These are phyloP conservation scores for Yamadazyma sp. DNA, from an alignment of 1,139 yeast genomes.

Conservation along the genomic window DNA sequence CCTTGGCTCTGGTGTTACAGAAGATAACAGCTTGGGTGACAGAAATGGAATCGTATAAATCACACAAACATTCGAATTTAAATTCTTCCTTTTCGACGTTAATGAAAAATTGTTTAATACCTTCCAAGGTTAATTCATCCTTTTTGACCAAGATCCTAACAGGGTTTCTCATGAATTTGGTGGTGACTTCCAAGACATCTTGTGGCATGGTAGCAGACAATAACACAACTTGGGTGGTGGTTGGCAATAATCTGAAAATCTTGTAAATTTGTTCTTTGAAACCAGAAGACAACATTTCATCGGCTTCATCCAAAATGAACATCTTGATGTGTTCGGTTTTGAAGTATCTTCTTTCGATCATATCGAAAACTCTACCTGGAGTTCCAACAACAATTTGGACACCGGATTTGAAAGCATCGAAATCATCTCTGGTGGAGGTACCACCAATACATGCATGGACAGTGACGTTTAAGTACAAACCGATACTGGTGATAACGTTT, in stretches of 20 bases:
- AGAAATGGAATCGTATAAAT: slow-evolving; percentile 94
- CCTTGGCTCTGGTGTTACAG: slow-evolving; percentile 99
- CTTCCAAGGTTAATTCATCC: slow-evolving; percentile 97
- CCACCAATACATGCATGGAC: slow-evolving; percentile 99
- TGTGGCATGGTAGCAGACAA: slow-evolving; percentile 98
- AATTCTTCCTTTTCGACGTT: slow-evolving; percentile 90
- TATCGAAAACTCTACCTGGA: slow-evolving; percentile 98
- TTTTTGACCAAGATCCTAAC: slow-evolving; percentile 96
- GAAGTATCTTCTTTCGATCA: slow-evolving; percentile 93
- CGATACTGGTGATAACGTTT: slow-evolving; percentile 91
- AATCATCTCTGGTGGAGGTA: slow-evolving; percentile 88
- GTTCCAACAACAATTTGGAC: slow-evolving; percentile 98
- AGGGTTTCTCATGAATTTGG: slow-evolving; percentile 97
- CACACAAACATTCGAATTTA: slow-evolving; percentile 95
- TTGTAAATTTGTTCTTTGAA: slow-evolving; percentile 98
- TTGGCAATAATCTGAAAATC: slow-evolving; percentile 91
- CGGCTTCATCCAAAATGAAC: slow-evolving; percentile 99
- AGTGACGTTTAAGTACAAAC: slow-evolving; percentile 88
- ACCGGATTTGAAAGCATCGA: slow-evolving; percentile 87
- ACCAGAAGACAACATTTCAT: slow-evolving; percentile 96
- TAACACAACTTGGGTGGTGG: slow-evolving; percentile 92
- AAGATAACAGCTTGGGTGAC: slow-evolving; percentile 98
- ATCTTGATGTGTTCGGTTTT: slow-evolving; percentile 88
- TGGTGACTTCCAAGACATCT: slow-evolving; percentile 94
- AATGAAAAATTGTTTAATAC: slow-evolving; percentile 95